Conservation (phyloP, 1,139 yeast species). For the Geotrichum carabidarum region DNA sequence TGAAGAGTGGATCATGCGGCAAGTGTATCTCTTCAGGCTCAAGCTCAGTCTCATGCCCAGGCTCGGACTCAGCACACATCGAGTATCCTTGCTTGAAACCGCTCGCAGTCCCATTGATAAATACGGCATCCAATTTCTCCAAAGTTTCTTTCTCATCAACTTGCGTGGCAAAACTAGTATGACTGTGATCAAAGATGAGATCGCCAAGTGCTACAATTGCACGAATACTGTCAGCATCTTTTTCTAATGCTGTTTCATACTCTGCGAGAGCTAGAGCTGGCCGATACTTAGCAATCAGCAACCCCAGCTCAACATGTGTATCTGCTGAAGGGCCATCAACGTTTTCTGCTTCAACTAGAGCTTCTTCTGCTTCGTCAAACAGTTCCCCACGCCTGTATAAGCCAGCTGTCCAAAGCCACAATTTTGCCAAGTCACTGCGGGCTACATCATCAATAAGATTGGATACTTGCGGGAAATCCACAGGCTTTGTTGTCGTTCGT, state of each 20-base stretch:
- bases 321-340: conserved; percentile 47
- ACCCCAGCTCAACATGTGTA: conserved; percentile 54
- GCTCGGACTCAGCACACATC: not conserved
- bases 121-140: not conserved
- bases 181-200: conserved; percentile 45
- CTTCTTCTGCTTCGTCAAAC: conserved; percentile 60
- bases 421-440: conserved; percentile 42
- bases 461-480: not conserved
- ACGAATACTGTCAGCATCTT: conserved; percentile 47
- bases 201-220: conserved; percentile 63
- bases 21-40: too few relatives aligned
- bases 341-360: conserved; percentile 67
- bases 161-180: conserved; percentile 1
- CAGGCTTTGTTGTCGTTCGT: not conserved
- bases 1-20: conserved; percentile 30
- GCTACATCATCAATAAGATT: not conserved
- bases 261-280: conserved; percentile 52
- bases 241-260: conserved; percentile 62
- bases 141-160: not conserved
- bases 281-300: conserved; percentile 40
- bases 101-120: not conserved
- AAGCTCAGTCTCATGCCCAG: too few relatives aligned
- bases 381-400: conserved; percentile 57
- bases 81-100: not conserved
- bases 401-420: conserved; percentile 74